Conservation (phyloP, 306 rosid species). For the Medicago lupulina region DNA sequence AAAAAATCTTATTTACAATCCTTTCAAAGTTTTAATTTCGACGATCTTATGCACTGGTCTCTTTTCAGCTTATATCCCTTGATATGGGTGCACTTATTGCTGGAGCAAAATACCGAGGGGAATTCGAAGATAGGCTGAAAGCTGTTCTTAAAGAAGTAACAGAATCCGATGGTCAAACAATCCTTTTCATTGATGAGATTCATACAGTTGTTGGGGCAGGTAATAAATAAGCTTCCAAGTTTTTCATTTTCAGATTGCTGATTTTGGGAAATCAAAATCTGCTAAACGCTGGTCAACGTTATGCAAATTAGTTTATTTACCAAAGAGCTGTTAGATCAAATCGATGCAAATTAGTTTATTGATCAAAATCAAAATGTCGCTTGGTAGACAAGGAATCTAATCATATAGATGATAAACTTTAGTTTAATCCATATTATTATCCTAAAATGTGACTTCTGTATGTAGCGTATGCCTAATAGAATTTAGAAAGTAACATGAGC, state of each 20-base stretch:
- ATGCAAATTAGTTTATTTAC: no score
- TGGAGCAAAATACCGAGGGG: slow-evolving; percentile 97
- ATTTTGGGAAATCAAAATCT: neutral
- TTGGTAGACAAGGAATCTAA: neutral
- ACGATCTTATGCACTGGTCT: slow-evolving; percentile 16
- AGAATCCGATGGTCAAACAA: slow-evolving; percentile 92
- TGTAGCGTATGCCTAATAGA: neutral
- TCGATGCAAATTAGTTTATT: neutral
- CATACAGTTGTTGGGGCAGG: slow-evolving; percentile 99
- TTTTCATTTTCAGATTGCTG: slow-evolving; percentile 12
- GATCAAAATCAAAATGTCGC: neutral
- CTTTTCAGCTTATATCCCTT: slow-evolving; percentile 88
- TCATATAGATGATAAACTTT: slow-evolving; percentile 11
- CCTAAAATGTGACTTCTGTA: neutral
- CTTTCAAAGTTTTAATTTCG: slow-evolving; percentile 8
- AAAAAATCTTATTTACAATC: slow-evolving; percentile 1
- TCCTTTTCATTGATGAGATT: slow-evolving; percentile 95
- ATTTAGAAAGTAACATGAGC: slow-evolving; percentile 20
- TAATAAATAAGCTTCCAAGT: slow-evolving; percentile 45
- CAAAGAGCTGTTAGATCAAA: no score
- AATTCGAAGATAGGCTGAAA: slow-evolving; percentile 97
- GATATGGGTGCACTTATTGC: slow-evolving; percentile 99
- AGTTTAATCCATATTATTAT: slow-evolving; percentile 6
- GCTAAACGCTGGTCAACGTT: neutral
- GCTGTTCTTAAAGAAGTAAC: slow-evolving; percentile 98